These are phyloP conservation scores for Metschnikowia lunata DNA, from an alignment of 805 yeast genomes.

Conservation along the genomic window DNA sequence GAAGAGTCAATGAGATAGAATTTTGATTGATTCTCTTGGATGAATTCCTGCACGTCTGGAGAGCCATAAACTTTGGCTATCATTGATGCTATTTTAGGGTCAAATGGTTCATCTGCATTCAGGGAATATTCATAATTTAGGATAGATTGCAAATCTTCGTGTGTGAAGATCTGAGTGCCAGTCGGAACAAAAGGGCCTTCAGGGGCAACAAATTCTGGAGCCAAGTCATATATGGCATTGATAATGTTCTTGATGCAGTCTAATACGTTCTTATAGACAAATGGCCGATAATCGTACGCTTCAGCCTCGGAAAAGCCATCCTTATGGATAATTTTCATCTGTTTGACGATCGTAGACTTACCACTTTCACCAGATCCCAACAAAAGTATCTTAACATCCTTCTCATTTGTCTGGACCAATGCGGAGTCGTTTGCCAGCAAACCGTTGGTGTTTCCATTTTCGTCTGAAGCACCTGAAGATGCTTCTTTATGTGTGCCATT, in stretches of 20 bases:
- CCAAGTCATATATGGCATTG: conserved; percentile 56
- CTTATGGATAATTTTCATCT: conserved; percentile 74
- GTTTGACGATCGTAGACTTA: conserved; percentile 75
- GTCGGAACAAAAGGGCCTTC: conserved; percentile 1
- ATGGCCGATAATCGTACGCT: conserved; percentile 66
- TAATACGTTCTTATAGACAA: conserved; percentile 70
- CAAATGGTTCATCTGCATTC: conserved; percentile 50
- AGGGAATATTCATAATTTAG: conserved; percentile 46
- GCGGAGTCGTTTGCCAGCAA: conserved; percentile 11
- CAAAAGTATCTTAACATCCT: conserved; percentile 68
- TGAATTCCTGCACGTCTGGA: conserved; percentile 53
- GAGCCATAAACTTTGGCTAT: conserved; percentile 52
- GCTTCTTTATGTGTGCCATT: conserved; percentile 4
- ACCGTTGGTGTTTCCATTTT: conserved; percentile 4
- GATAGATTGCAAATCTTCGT: conserved; percentile 41
- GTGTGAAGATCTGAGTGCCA: not conserved
- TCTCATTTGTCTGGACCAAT: conserved; percentile 14
- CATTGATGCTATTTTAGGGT: conserved; percentile 44
- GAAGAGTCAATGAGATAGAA: conserved; percentile 88
- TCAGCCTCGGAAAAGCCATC: conserved; percentile 71
- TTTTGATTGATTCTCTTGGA: conserved; percentile 57
- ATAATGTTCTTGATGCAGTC: conserved; percentile 73
- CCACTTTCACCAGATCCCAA: conserved; percentile 89
- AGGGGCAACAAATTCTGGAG: conserved; percentile 35
- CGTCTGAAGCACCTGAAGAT: not conserved